Conservation (phyloP, 192 early-diverging fungal species). For the Geosiphon pyriformis region DNA sequence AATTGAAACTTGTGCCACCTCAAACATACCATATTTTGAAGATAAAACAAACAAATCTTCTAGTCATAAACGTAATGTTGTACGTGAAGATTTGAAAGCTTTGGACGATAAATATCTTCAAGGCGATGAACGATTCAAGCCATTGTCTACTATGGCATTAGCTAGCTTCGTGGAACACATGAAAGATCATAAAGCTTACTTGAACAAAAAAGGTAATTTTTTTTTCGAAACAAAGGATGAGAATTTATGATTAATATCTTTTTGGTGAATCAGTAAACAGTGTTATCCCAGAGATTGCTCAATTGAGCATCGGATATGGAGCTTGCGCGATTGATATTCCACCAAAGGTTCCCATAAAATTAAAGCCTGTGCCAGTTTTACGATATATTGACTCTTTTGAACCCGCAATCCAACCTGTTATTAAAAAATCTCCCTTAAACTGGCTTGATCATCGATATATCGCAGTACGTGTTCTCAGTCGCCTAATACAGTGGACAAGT, state of each 20-base stretch:
- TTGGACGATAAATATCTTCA: not conserved
- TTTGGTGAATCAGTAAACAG: conserved; percentile 13
- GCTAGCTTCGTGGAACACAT: conserved; percentile 38
- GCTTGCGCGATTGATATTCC: conserved; percentile 26
- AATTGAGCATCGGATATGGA: conserved; percentile 31
- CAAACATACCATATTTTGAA: conserved; percentile 32
- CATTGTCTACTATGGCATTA: conserved; percentile 30
- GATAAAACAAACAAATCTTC: conserved; percentile 36
- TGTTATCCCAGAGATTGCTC: conserved; percentile 4
- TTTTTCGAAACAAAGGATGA: not conserved
- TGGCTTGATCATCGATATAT: conserved; percentile 29
- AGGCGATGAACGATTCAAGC: conserved; percentile 4
- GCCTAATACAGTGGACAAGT: conserved; percentile 31
- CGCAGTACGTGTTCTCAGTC: conserved; percentile 25
- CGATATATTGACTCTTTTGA: too few relatives aligned
- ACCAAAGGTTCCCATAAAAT: not conserved
- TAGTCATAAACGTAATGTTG: conserved; percentile 38
- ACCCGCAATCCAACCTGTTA: too few relatives aligned
- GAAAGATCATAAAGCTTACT: conserved; percentile 33
- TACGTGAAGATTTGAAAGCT: conserved; percentile 28
- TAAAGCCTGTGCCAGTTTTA: not conserved
- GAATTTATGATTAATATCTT: not conserved
- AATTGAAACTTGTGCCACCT: conserved; percentile 30
- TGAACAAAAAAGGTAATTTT: conserved; percentile 23
- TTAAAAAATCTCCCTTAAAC: not conserved